Evolutionary conservation across 495 filamentous ascomycete species (phyloP), one percentile per base, ranked within the genome.

Genomic region (Oidiodendron maius): DNA sequence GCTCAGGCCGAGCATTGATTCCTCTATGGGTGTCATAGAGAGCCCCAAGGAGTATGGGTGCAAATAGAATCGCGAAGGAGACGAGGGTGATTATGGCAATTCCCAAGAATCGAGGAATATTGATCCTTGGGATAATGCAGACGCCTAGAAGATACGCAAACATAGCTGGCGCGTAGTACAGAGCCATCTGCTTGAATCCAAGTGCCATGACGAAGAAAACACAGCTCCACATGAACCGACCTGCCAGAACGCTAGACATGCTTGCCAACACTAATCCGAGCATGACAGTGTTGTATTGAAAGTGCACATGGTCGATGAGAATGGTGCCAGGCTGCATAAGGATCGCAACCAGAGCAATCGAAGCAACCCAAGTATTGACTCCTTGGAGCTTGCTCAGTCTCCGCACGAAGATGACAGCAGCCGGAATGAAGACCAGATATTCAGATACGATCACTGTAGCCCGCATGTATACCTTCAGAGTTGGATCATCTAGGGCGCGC

Each of bases 201-300:
- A 98, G 68, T 13, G 90, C 86, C 1, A 81, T 77, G n/a, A 98
- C 91, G 61, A 98, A 98, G 68, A 95, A 97, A 44, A 93, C 78
- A 50, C 84, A 86, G 5, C 84, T 78, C 89, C 91, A 96, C 48
- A 95, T 76, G 58, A 84, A 81, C 36, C 89, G 80, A 3, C 86
- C 87, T 2, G 89, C 88, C 34, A 95, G 63, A 59, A 96, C 86
- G 64, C 87, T 89, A 30, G 89, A 90, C 71, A 95, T 80, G 57
- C 84, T 88, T 0, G 89, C 90, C 25, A 91, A 66, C 6, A 90
- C 74, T 17, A 96, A 77, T 0, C 94, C 93, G 4, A 97, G 80
- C 93, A 98, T 98, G 42, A 97, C 90, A 0, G 89, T 93, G 64
- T 98, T 98, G 62, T 95, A 98, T 67, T 98, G 93, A 64, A 98